Percentiles rank a stretch among this genome's conserved stretches.
Evolutionary conservation across 768 basidiomycete genomes (phyloP).

Genomic region (Russula ochroleuca): DNA sequence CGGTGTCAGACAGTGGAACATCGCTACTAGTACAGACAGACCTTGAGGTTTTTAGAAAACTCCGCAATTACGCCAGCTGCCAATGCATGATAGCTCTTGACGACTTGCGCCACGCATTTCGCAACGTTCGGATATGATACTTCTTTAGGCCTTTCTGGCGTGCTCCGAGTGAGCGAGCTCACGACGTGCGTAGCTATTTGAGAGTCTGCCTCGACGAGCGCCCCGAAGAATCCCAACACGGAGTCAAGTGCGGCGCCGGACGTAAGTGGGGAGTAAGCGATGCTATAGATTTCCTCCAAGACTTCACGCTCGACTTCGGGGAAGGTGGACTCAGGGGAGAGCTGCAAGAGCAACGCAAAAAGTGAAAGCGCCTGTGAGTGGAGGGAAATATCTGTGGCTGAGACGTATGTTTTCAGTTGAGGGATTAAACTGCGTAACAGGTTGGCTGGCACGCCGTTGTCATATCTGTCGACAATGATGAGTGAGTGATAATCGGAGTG

Average conservation of each 20-base stretch:
- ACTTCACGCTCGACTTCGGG: conserved; percentile 71
- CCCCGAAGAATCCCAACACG: conserved; percentile 74
- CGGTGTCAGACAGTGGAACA: not conserved
- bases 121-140: conserved; percentile 67
- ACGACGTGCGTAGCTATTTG: conserved; percentile 81
- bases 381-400: conserved; percentile 70
- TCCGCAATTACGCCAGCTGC: conserved; percentile 82
- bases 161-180: conserved; percentile 61
- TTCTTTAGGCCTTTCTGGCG: conserved; percentile 64
- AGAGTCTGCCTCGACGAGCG: conserved; percentile 76
- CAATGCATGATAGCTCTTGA: conserved; percentile 61
- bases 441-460: conserved; percentile 46
- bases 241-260: conserved; percentile 77
- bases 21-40: conserved; percentile 30
- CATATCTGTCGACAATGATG: conserved; percentile 45
- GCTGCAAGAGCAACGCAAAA: conserved; percentile 61
- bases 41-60: conserved; percentile 79
- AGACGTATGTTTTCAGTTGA: conserved; percentile 73
- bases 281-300: conserved; percentile 58
- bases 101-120: conserved; percentile 79
- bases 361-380: conserved; percentile 68
- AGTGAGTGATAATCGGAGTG: conserved; percentile 37
- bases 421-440: conserved; percentile 61
- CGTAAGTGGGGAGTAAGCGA: conserved; percentile 75
- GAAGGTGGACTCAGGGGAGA: conserved; percentile 64